Evolutionary conservation across 2,329 filamentous ascomycete genomes (phyloP).

Genomic region (Dryadomyces quercus-mongolicae): DNA sequence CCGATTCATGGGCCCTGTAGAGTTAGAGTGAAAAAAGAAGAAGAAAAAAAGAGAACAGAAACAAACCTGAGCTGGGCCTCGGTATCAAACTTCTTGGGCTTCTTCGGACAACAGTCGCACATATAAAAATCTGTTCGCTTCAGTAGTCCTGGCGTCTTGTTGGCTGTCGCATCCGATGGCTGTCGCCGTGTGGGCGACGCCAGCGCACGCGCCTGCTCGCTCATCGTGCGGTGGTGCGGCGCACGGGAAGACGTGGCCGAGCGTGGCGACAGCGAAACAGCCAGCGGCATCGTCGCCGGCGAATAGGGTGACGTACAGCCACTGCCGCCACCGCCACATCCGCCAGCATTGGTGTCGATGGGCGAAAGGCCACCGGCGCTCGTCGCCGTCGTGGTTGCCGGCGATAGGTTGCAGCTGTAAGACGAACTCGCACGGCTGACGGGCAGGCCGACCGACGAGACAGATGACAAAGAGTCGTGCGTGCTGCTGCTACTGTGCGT

Average conservation of each 20-base stretch:
- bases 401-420: conserved; percentile 31
- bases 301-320: conserved; percentile 35
- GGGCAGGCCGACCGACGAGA: conserved; percentile 20
- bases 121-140: conserved; percentile 40
- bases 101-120: conserved; percentile 94
- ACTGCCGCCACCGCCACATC: conserved; percentile 6
- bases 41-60: conserved; percentile 1
- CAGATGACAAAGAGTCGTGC: conserved; percentile 31
- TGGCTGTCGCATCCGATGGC: conserved; percentile 29
- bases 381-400: conserved; percentile 30
- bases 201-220: conserved; percentile 25
- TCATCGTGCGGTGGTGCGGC: conserved; percentile 33
- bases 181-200: conserved; percentile 37
- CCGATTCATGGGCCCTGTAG: conserved; percentile 69
- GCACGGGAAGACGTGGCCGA: conserved; percentile 27
- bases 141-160: conserved; percentile 24
- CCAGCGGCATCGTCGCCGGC: conserved; percentile 27
- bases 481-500: conserved; percentile 19
- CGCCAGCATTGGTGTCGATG: conserved; percentile 20
- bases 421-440: conserved; percentile 35
- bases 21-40: neutral
- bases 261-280: conserved; percentile 36
- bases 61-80: conserved; percentile 65
- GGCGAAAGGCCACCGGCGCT: conserved; percentile 37
- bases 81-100: conserved; percentile 88